Evolutionary conservation across 768 basidiomycete species (phyloP).

Genomic region (Mycena alexandri): DNA sequence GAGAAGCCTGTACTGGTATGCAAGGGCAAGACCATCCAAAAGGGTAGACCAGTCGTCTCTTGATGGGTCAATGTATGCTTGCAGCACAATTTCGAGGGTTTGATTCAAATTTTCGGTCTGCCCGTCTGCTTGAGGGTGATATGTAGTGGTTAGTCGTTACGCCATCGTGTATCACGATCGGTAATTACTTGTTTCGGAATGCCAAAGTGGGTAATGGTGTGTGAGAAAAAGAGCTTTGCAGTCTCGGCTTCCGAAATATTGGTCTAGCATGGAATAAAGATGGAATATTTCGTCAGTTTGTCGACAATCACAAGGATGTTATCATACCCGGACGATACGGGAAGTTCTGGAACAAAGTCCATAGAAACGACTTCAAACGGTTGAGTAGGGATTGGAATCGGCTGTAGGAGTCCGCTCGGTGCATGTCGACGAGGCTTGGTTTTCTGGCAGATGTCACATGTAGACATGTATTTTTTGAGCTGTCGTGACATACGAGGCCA

Average conservation of each 20-base stretch:
- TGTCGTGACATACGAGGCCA: constrained; percentile 49
- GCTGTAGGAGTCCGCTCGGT: constrained; percentile 49
- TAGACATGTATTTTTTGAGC: constrained; percentile 38
- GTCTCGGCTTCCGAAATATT: constrained; percentile 39
- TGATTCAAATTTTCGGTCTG: constrained; percentile 53
- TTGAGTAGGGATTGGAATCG: constrained; percentile 48
- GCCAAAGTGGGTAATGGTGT: not conserved
- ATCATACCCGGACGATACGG: constrained; percentile 44
- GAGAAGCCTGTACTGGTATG: constrained; percentile 44
- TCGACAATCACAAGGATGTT: constrained; percentile 51
- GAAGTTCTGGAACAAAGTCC: constrained; percentile 54
- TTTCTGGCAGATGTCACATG: constrained; percentile 47
- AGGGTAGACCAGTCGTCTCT: constrained; percentile 42
- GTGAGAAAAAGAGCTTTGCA: not conserved
- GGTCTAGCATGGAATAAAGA: constrained; percentile 51
- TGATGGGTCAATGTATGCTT: constrained; percentile 44
- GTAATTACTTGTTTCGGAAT: constrained; percentile 42
- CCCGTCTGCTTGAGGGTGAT: constrained; percentile 52
- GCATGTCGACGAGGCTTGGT: constrained; percentile 42
- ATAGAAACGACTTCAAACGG: constrained; percentile 50
- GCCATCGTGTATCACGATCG: constrained; percentile 45
- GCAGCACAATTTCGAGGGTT: constrained; percentile 45
- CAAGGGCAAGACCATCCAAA: constrained; percentile 41
- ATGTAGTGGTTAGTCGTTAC: constrained; percentile 42
- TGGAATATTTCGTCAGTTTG: constrained; percentile 52